Conservation (phyloP, 495 filamentous ascomycete species). For the Evernia prunastri region DNA sequence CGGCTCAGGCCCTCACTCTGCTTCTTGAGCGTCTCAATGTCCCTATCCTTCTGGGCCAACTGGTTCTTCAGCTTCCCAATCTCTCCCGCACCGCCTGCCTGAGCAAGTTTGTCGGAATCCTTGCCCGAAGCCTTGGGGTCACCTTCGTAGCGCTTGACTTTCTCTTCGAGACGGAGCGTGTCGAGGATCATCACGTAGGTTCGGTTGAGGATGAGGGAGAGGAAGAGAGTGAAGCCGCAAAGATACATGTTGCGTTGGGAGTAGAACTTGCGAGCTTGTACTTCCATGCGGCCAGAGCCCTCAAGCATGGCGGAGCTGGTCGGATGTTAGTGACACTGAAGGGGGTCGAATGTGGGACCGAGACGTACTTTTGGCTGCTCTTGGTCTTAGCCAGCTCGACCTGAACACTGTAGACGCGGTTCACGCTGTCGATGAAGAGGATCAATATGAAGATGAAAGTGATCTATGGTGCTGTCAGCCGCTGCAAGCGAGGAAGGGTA, state of each 20-base stretch:
- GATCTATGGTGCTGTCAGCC: conserved; percentile 56
- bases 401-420: conserved; percentile 95
- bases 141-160: conserved; percentile 77
- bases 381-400: conserved; percentile 64
- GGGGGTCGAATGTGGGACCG: conserved; percentile 1
- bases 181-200: conserved; percentile 98
- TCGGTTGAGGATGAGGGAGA: conserved; percentile 97
- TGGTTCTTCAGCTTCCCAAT: conserved; percentile 66
- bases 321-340: conserved; percentile 27
- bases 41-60: conserved; percentile 62
- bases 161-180: conserved; percentile 85
- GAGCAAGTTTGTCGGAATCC: conserved; percentile 53
- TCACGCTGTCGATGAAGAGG: conserved; percentile 96
- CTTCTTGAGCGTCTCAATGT: conserved; percentile 78
- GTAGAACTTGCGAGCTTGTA: conserved; percentile 99
- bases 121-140: conserved; percentile 69
- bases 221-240: conserved; percentile 97
- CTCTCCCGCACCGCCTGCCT: conserved; percentile 68
- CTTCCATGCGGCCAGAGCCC: conserved; percentile 91
- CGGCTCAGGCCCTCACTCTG: conserved; percentile 66
- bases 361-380: conserved; percentile 38
- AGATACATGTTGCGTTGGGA: conserved; percentile 99
- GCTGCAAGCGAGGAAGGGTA: background rate
- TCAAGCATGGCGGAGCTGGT: conserved; percentile 61
- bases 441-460: conserved; percentile 98